Percentiles rank a stretch among this genome's conserved stretches.
phyloP scores from a whole-genome alignment of 2,329 filamentous ascomycete genomes.

The Elsinoe arachidis region DNA sequence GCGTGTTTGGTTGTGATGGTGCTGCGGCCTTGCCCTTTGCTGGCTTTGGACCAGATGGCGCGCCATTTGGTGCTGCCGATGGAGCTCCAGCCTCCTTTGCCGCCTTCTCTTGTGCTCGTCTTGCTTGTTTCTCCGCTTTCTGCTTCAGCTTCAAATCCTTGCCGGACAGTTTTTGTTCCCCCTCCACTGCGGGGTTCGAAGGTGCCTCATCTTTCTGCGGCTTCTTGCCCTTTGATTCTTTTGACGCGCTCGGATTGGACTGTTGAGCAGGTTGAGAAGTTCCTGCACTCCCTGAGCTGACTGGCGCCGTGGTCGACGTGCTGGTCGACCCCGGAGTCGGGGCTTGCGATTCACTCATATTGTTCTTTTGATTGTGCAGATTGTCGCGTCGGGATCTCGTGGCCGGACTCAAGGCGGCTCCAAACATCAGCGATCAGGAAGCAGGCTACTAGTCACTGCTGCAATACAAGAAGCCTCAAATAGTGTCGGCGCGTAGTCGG shows the following conservation, averaged over 20 bases:
- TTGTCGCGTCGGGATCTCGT: no score
- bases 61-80: constrained; percentile 12
- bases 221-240: constrained; percentile 12
- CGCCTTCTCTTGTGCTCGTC: constrained; percentile 50
- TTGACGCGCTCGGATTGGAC: constrained; percentile 8
- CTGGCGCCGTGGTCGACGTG: neutral
- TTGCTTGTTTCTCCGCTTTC: constrained; percentile 84
- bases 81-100: constrained; percentile 18
- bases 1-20: constrained; percentile 23
- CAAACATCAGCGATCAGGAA: no score
- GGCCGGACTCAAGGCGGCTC: no score
- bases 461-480: neutral
- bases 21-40: constrained; percentile 25
- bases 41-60: constrained; percentile 27
- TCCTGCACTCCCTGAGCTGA: no score
- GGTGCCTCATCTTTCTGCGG: constrained; percentile 2
- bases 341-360: neutral
- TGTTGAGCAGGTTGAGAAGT: neutral
- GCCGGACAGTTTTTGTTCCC: constrained; percentile 51
- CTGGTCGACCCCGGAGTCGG: neutral
- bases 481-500: no score
- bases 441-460: no score
- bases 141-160: constrained; percentile 82
- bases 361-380: neutral
- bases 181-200: constrained; percentile 15